Base-by-base conservation (phyloP, 1,139 yeast species). In the Yamadazyma taylorii region DNA sequence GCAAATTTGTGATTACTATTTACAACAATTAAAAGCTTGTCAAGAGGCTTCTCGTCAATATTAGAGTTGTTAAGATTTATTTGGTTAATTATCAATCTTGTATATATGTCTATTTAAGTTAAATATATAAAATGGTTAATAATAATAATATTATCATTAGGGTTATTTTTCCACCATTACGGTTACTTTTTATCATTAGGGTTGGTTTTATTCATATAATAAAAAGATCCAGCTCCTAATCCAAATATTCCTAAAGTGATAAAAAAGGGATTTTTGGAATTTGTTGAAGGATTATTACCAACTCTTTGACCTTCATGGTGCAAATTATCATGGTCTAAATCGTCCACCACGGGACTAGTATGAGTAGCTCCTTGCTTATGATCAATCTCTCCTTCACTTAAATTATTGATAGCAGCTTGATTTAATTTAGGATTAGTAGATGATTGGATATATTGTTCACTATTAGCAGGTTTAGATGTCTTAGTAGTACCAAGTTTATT, bases 1-100 rank as follows among this genome's bases (percentile, higher is more conserved):
- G 89, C 96, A 89, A 71, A 82, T 85, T 52, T 92, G 98, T 71
- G 97, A 89, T 60, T 92, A 78, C 79, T 92, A 92, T 69, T 77
- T 92, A 68, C 97, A 90, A 70, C 97, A 90, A 72, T 81, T 92
- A 64, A 90, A 86, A 74, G 94, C 97, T 17, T 92, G 98, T 68
- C 97, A 92, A 72, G 92, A 86, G 65, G 96, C 97, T 53, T 74
- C 96, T 42, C 78, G 83, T 52, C 85, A 81, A 54, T 88, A 85
- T 61, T 87, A 12, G 19, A 16, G 35, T 32, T 17, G 16, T 10
- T 30, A 16, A 19, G 5, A 19, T 19, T 32, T n/a, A 32, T 33
- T 26, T 19, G 12, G 13, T 11, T 22, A n/a, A n/a, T n/a, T n/a
- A n/a, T n/a, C n/a, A n/a, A n/a, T 22, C 41, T 36, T 39, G 40